phyloP scores from a whole-genome alignment of 768 basidiomycete genomes.

The Termitomyces sp. region DNA sequence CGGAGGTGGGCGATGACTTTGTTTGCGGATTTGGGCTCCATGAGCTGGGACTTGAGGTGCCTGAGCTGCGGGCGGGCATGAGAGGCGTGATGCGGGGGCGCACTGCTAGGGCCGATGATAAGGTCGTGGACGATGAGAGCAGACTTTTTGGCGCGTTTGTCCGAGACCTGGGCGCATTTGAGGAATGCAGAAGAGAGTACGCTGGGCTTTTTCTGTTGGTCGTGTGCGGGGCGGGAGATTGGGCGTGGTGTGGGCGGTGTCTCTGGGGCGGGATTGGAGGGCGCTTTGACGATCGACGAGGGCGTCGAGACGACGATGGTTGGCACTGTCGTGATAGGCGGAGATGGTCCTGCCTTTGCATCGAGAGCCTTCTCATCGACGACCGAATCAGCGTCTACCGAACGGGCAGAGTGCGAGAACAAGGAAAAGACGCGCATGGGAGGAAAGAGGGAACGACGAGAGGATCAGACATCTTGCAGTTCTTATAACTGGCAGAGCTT shows the following conservation, averaged over 20 bases:
- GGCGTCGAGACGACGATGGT: conserved; percentile 5
- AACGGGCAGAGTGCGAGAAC: conserved; percentile 17
- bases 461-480: background rate
- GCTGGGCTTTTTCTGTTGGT: conserved; percentile 38
- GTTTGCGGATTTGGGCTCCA: conserved; percentile 63
- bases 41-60: conserved; percentile 66
- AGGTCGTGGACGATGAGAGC: conserved; percentile 63
- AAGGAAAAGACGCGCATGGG: conserved; percentile 25
- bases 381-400: background rate
- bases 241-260: background rate
- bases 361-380: background rate
- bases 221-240: conserved; percentile 17
- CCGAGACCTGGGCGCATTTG: conserved; percentile 33
- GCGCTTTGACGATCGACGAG: conserved; percentile 29
- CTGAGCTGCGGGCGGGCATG: conserved; percentile 50
- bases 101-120: conserved; percentile 57
- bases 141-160: conserved; percentile 60
- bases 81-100: conserved; percentile 22
- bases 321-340: background rate
- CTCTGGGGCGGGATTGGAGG: conserved; percentile 17
- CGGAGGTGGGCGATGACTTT: conserved; percentile 72
- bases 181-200: conserved; percentile 29
- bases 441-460: background rate
- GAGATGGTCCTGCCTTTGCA: background rate
- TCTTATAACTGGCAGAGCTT: background rate